These are phyloP conservation scores for Phaseolus coccineus DNA, from an alignment of 331 rosid genomes.

Conservation along the genomic window DNA sequence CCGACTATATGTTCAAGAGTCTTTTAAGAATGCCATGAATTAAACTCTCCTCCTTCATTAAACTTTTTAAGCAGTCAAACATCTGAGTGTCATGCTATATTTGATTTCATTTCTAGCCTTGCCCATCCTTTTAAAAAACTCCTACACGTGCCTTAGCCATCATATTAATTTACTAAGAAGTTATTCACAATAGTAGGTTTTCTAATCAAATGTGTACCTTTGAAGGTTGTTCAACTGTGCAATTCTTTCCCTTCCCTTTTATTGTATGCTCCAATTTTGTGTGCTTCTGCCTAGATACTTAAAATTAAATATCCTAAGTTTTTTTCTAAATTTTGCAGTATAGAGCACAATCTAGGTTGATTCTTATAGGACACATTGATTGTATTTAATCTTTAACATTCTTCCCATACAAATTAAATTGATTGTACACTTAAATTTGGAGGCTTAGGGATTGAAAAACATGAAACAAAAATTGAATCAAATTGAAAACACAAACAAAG, in stretches of 20 bases:
- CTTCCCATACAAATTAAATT: too few relatives aligned
- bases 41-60: neutral
- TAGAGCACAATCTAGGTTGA: too few relatives aligned
- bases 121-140: neutral
- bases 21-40: neutral
- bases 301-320: too few relatives aligned
- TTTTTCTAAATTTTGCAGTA: too few relatives aligned
- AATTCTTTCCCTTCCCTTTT: neutral
- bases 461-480: too few relatives aligned
- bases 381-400: too few relatives aligned
- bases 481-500: too few relatives aligned
- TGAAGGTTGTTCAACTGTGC: neutral
- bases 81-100: neutral
- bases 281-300: neutral
- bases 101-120: too few relatives aligned
- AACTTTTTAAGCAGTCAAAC: neutral
- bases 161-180: neutral
- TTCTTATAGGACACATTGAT: too few relatives aligned
- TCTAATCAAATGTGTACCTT: conserved; percentile 2
- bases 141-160: conserved; percentile 8
- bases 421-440: too few relatives aligned
- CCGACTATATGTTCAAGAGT: neutral
- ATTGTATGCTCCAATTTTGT: neutral
- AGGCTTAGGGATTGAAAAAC: too few relatives aligned
- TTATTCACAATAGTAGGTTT: conserved; percentile 1